Evolutionary conservation across 2,329 filamentous ascomycete species (phyloP).

Genomic region (Nannizziopsis arthrosporioides): DNA sequence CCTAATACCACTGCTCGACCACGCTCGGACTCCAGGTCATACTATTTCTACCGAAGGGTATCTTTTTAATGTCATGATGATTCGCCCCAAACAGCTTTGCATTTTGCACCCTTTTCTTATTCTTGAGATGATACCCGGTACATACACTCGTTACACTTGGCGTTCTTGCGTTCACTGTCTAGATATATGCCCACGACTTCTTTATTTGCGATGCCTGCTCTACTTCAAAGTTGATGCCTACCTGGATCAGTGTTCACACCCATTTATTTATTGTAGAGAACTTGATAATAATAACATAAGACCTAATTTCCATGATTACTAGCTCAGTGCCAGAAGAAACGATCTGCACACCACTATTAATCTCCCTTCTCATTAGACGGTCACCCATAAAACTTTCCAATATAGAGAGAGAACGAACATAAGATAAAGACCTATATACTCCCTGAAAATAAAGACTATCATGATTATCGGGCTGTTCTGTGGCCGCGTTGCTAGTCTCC

Average conservation of each 20-base stretch:
- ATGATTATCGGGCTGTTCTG: not conserved
- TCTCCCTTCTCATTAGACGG: too few relatives aligned
- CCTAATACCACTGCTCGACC: too few relatives aligned
- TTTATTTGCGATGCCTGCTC: too few relatives aligned
- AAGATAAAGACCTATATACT: not conserved
- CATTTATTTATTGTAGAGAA: not conserved
- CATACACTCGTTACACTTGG: slow-evolving; percentile 3
- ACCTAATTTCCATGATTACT: too few relatives aligned
- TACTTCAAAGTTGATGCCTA: too few relatives aligned
- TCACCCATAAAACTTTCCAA: not conserved
- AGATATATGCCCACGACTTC: too few relatives aligned
- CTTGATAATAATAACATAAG: too few relatives aligned
- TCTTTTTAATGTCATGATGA: not conserved
- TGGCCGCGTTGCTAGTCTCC: slow-evolving; percentile 11
- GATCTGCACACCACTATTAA: too few relatives aligned
- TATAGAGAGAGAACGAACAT: not conserved
- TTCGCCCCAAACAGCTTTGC: not conserved
- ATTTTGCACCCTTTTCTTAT: not conserved
- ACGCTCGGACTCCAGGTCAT: not conserved
- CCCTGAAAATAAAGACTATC: not conserved
- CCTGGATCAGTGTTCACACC: not conserved
- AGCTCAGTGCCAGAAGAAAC: too few relatives aligned
- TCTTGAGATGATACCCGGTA: slow-evolving; percentile 8
- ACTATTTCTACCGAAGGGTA: not conserved
- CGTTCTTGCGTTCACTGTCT: not conserved